Evolutionary conservation across 2,329 filamentous ascomycete species (phyloP).

Genomic region (Aspergillus awamori): DNA sequence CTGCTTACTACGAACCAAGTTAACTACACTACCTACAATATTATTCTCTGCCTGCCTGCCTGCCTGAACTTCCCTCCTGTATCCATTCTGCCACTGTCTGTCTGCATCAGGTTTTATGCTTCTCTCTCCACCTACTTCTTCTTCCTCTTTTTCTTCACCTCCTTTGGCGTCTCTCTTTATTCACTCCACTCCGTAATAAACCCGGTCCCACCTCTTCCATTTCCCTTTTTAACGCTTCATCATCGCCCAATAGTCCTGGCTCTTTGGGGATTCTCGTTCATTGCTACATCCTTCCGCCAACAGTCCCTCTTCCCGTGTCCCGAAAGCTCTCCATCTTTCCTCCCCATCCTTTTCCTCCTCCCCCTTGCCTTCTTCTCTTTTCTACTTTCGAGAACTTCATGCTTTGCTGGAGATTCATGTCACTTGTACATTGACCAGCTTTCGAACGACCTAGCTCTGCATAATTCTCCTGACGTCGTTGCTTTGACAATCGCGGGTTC

Average conservation of each 20-base stretch:
- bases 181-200: conserved; percentile 9
- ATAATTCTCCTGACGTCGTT: conserved; percentile 15
- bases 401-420: conserved; percentile 5
- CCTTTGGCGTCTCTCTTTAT: conserved; percentile 9
- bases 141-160: conserved; percentile 2
- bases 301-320: conserved; percentile 9
- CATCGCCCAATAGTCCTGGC: neutral
- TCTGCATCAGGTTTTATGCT: conserved; percentile 19
- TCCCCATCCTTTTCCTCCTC: conserved; percentile 4
- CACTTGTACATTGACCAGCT: conserved; percentile 17
- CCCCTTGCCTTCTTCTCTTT: conserved; percentile 5
- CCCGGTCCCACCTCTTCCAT: neutral
- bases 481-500: conserved; percentile 15
- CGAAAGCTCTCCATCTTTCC: conserved; percentile 3
- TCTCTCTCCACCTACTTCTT: conserved; percentile 7
- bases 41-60: conserved; percentile 3
- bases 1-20: conserved; percentile 2
- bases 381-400: conserved; percentile 1
- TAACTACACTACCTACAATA: neutral
- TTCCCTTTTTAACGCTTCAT: neutral
- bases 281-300: conserved; percentile 9
- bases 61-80: conserved; percentile 9
- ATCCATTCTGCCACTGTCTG: conserved; percentile 10
- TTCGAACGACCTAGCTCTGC: conserved; percentile 15
- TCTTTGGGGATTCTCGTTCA: conserved; percentile 8